Evolutionary conservation across 2,329 filamentous ascomycete species (phyloP).

Genomic region (Lojkania enalia): DNA sequence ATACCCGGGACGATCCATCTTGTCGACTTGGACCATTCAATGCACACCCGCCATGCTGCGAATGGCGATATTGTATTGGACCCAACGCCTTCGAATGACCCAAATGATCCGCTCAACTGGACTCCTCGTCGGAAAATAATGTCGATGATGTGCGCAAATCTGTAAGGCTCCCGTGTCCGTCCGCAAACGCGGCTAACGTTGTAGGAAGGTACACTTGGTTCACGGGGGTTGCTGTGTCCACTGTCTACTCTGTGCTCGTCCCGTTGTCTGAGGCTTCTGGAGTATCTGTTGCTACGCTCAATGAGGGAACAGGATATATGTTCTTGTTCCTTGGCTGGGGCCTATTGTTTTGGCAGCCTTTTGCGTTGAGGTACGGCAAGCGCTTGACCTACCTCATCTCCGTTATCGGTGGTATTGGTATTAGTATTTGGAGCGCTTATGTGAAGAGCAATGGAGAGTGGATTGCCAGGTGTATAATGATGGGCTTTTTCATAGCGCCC

Average conservation of each 20-base stretch:
- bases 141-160: slow-evolving; percentile 30
- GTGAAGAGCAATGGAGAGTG: slow-evolving; percentile 18
- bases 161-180: slow-evolving; percentile 14
- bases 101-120: slow-evolving; percentile 47
- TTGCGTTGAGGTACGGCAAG: neutral
- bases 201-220: neutral
- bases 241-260: neutral
- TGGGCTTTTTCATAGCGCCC: neutral
- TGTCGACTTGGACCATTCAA: neutral
- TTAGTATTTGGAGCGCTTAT: slow-evolving; percentile 45
- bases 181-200: neutral
- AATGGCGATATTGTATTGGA: slow-evolving; percentile 36
- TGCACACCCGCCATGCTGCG: slow-evolving; percentile 5
- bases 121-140: slow-evolving; percentile 13
- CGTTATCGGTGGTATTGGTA: neutral
- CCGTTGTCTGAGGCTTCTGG: neutral
- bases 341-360: neutral
- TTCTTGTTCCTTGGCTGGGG: slow-evolving; percentile 1
- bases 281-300: neutral
- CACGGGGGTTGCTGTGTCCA: neutral
- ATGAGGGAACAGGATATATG: slow-evolving; percentile 1
- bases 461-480: neutral
- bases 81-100: slow-evolving; percentile 48
- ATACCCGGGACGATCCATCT: slow-evolving; percentile 1
- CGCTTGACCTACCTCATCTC: neutral